Conservation (phyloP, 2,329 filamentous ascomycete genomes). For the Fusarium globosum region DNA sequence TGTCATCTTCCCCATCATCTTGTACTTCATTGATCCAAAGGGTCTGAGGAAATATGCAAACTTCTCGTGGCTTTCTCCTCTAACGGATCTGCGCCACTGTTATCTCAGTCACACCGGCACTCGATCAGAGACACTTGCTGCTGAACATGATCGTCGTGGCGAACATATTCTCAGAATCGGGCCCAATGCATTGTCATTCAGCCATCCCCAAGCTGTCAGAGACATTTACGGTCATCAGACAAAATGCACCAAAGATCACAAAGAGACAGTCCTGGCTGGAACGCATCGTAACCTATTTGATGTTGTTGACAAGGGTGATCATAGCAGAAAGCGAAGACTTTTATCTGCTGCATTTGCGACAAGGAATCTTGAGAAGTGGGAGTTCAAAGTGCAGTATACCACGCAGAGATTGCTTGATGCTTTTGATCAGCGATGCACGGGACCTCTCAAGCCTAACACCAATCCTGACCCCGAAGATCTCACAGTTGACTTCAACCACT, state of each 20-base stretch:
- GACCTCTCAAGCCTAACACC: constrained; percentile 46
- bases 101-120: constrained; percentile 44
- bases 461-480: constrained; percentile 51
- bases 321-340: constrained; percentile 62
- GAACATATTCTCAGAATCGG: constrained; percentile 46
- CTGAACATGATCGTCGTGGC: constrained; percentile 55
- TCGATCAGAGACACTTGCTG: constrained; percentile 59
- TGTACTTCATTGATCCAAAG: constrained; percentile 50
- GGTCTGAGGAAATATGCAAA: constrained; percentile 40
- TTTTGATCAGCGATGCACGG: constrained; percentile 56
- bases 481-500: constrained; percentile 61
- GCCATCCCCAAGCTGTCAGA: constrained; percentile 35
- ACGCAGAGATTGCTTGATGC: constrained; percentile 56
- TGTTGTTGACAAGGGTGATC: constrained; percentile 62
- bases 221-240: constrained; percentile 59
- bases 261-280: constrained; percentile 57
- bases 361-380: constrained; percentile 65
- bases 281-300: constrained; percentile 64
- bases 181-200: constrained; percentile 44
- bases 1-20: constrained; percentile 29
- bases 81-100: constrained; percentile 37
- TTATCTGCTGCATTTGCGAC: constrained; percentile 63
- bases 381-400: constrained; percentile 67
- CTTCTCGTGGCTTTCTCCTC: constrained; percentile 34
- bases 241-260: constrained; percentile 60